These are phyloP conservation scores for Iris macrosiphon DNA, from an alignment of 106 monocot species.

Conservation along the genomic window DNA sequence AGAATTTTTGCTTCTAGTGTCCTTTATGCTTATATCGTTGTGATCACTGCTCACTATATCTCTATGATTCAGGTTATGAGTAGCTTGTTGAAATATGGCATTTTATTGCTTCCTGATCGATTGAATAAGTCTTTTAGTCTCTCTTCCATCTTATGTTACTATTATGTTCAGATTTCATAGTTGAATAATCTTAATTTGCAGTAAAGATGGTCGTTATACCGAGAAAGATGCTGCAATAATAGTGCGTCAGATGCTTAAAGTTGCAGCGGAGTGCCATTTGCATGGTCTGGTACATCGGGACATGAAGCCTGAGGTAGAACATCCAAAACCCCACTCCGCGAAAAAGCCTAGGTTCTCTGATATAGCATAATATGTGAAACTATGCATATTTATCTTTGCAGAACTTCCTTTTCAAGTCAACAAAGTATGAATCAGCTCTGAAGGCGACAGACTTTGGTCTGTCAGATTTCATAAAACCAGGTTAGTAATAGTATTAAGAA, in stretches of 20 bases:
- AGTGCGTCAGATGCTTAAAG: slow-evolving; percentile 95
- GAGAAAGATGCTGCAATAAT: slow-evolving; percentile 95
- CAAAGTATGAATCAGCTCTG: slow-evolving; percentile 63
- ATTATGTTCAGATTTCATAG: background rate
- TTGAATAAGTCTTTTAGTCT: background rate
- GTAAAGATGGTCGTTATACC: slow-evolving; percentile 87
- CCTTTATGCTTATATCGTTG: too few species aligned
- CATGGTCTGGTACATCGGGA: slow-evolving; percentile 96
- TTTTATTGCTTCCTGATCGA: background rate
- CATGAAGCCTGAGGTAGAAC: slow-evolving; percentile 94
- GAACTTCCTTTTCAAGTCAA: slow-evolving; percentile 98
- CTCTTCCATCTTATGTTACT: background rate
- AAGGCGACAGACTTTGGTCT: slow-evolving; percentile 99
- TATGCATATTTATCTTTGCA: slow-evolving; percentile 21
- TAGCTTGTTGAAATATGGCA: too few species aligned
- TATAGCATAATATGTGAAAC: background rate
- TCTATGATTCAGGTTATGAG: too few species aligned
- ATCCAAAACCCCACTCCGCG: background rate
- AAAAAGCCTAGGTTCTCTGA: background rate
- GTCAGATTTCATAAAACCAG: slow-evolving; percentile 92
- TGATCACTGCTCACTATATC: too few species aligned
- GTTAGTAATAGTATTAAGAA: slow-evolving; percentile 38
- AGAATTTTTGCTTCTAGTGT: too few species aligned
- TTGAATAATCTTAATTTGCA: slow-evolving; percentile 15
- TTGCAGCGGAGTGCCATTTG: slow-evolving; percentile 90